Conservation (phyloP, 2,329 filamentous ascomycete species). For the Fusarium duplospermum region DNA sequence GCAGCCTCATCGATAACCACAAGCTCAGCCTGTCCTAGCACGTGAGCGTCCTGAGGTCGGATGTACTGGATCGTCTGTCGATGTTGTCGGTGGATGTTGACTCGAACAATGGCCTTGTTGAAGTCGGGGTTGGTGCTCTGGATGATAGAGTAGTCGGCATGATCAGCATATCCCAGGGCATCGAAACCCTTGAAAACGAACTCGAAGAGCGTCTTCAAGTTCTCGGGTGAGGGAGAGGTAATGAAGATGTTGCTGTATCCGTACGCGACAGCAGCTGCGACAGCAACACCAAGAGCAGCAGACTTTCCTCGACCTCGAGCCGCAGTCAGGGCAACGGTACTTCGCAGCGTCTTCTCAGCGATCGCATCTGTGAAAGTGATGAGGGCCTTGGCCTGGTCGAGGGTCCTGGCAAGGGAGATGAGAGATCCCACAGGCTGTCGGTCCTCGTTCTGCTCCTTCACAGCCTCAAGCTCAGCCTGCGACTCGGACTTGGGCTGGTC, state of each 20-base stretch:
- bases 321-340: slow-evolving; percentile 92
- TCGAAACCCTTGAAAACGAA: slow-evolving; percentile 99
- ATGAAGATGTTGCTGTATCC: slow-evolving; percentile 99
- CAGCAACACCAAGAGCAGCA: slow-evolving; percentile 91
- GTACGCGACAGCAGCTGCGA: slow-evolving; percentile 93
- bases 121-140: slow-evolving; percentile 98
- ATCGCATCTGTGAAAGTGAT: slow-evolving; percentile 97
- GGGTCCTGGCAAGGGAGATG: slow-evolving; percentile 86
- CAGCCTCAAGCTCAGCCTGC: slow-evolving; percentile 80
- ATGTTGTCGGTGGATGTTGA: slow-evolving; percentile 95
- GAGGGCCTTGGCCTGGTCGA: slow-evolving; percentile 97
- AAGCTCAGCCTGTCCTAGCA: slow-evolving; percentile 92
- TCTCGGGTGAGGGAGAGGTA: slow-evolving; percentile 96
- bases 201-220: slow-evolving; percentile 97
- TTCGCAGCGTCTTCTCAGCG: slow-evolving; percentile 92
- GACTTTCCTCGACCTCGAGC: slow-evolving; percentile 97
- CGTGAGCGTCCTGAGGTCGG: slow-evolving; percentile 93
- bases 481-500: slow-evolving; percentile 79
- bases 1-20: slow-evolving; percentile 98
- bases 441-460: slow-evolving; percentile 89
- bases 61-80: slow-evolving; percentile 99
- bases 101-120: slow-evolving; percentile 97
- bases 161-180: slow-evolving; percentile 90
- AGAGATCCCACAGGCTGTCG: slow-evolving; percentile 88
- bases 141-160: slow-evolving; percentile 97